phyloP scores from a whole-genome alignment of 2,329 filamentous ascomycete species.

The Dothistroma septosporum region DNA sequence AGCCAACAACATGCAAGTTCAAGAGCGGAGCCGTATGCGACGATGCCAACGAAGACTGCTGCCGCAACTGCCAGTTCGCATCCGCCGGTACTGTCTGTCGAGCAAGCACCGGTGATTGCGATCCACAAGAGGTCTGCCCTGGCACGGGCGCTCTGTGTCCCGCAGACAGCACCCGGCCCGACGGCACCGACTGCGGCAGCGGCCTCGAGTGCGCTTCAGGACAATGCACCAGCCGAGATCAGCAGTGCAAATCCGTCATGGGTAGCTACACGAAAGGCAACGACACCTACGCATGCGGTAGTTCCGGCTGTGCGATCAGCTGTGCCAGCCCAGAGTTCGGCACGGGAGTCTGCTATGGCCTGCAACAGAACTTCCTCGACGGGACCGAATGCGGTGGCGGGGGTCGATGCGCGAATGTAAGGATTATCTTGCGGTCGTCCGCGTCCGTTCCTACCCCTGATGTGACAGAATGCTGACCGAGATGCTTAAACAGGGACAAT shows the following conservation, averaged over 20 bases:
- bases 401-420: conserved; percentile 68
- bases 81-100: conserved; percentile 71
- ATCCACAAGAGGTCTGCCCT: conserved; percentile 77
- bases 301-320: conserved; percentile 67
- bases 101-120: conserved; percentile 71
- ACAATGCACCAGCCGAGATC: conserved; percentile 87
- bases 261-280: conserved; percentile 69
- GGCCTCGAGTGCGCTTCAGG: conserved; percentile 79
- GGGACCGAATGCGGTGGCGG: conserved; percentile 80
- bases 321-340: conserved; percentile 70
- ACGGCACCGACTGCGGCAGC: conserved; percentile 69
- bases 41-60: conserved; percentile 82
- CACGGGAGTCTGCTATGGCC: conserved; percentile 62
- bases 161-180: conserved; percentile 60
- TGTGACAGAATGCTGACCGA: conserved; percentile 11
- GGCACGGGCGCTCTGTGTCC: conserved; percentile 73
- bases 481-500: conserved; percentile 56
- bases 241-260: conserved; percentile 83
- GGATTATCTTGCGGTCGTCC: conserved; percentile 22
- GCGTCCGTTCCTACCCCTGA: background rate
- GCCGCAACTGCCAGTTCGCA: conserved; percentile 66
- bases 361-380: conserved; percentile 90
- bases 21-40: conserved; percentile 69
- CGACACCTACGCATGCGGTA: conserved; percentile 74
- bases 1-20: conserved; percentile 83